These are phyloP conservation scores for Russula earlei DNA, from an alignment of 768 basidiomycete genomes.

Conservation along the genomic window DNA sequence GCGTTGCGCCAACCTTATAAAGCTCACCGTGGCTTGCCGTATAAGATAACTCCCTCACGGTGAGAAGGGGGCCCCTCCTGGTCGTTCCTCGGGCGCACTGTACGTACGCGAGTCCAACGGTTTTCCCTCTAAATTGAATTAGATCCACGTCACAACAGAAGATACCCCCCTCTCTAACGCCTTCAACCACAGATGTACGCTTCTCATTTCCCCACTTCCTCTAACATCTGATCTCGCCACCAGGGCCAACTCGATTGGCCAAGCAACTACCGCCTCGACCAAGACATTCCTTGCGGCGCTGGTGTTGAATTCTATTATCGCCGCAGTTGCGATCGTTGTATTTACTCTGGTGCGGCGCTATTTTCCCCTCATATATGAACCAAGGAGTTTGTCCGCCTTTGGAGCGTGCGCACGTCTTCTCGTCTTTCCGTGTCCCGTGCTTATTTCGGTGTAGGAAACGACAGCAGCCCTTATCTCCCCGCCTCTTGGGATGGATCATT, in stretches of 20 bases:
- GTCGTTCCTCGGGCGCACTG: too few species aligned
- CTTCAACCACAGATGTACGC: conserved; percentile 3
- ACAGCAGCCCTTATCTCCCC: conserved; percentile 39
- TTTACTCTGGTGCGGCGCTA: conserved; percentile 80
- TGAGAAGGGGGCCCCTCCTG: too few species aligned
- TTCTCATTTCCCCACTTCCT: background rate
- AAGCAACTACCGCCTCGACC: conserved; percentile 49
- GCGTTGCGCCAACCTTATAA: too few species aligned
- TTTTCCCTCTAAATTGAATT: too few species aligned
- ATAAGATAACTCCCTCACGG: too few species aligned
- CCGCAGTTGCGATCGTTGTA: conserved; percentile 55
- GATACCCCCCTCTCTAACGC: background rate
- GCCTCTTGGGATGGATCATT: conserved; percentile 56
- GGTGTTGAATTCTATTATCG: conserved; percentile 69
- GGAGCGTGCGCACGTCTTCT: conserved; percentile 30
- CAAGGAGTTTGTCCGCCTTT: conserved; percentile 58
- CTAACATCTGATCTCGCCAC: background rate
- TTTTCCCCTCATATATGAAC: conserved; percentile 87
- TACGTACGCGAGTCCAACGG: too few species aligned
- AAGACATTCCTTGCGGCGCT: conserved; percentile 78
- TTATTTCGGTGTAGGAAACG: conserved; percentile 42
- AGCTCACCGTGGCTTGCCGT: too few species aligned
- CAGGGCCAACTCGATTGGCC: conserved; percentile 31
- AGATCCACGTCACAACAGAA: background rate
- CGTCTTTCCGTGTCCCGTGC: background rate